Evolutionary conservation across 176 grass and related monocot genomes (phyloP).

Genomic region (Oryza glumipatula): DNA sequence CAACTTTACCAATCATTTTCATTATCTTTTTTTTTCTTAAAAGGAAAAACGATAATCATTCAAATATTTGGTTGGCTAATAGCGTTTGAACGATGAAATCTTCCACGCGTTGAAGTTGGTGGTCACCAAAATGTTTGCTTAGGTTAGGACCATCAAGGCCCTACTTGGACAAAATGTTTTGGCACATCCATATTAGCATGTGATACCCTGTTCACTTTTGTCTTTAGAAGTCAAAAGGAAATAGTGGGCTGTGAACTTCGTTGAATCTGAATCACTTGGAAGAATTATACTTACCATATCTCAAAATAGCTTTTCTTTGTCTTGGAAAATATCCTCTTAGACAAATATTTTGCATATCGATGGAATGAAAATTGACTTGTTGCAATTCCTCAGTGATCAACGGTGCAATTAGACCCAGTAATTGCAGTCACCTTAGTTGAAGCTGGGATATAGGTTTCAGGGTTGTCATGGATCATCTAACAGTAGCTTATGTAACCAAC

Average conservation of each 20-base stretch:
- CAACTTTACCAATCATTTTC: neutral
- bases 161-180: constrained; percentile 37
- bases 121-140: neutral
- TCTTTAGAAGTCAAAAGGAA: neutral
- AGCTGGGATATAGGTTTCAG: neutral
- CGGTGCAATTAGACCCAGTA: neutral
- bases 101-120: constrained; percentile 12
- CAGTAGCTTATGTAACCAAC: neutral
- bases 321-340: neutral
- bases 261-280: neutral
- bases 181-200: constrained; percentile 33
- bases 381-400: neutral
- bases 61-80: neutral
- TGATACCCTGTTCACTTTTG: constrained; percentile 15
- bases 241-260: neutral
- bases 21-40: neutral
- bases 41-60: neutral
- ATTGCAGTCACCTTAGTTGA: neutral
- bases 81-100: constrained; percentile 1
- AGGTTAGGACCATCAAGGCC: constrained; percentile 5
- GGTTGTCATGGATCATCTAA: neutral
- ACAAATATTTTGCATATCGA: neutral
- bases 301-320: neutral
- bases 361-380: neutral
- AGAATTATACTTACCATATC: neutral